Base-by-base conservation (phyloP, 1,284 basidiomycete genomes). In the Ustilago sp. region DNA sequence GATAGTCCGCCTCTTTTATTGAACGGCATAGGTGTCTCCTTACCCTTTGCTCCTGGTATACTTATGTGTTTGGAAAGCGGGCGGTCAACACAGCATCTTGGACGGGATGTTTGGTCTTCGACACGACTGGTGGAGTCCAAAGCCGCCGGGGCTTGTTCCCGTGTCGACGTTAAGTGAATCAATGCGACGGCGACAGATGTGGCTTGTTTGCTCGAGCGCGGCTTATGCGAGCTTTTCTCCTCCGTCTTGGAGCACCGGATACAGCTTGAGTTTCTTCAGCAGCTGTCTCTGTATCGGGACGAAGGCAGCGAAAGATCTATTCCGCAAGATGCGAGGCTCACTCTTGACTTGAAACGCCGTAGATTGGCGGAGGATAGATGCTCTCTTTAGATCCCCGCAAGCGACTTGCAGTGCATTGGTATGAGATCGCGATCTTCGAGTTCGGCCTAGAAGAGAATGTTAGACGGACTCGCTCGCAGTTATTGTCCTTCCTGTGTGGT, bases 1-100 rank as follows among this genome's bases (percentile, higher is more conserved):
- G 31, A 6, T 28, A n/a, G 31, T 9, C 31, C 32, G 45, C 34
- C 13, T 60, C 45, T 60, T 69, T 59, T 69, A 60, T 63, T 69
- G 50, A 48, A 58, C 48, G 34, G 4, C 28, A 32, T 36, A 34
- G 23, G 3, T 15, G 54, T 48, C 59, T 39, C 60, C 50, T 63
- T 58, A 23, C 60, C 31, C 15, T 45, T 23, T 19, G 6, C n/a
- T 45, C 45, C 9, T 39, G 15, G 47, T 8, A 34, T 34, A 59
- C 34, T 63, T 59, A 58, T 59, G 11, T 45, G 45, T 60, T 64
- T 51, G 57, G 63, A 59, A 58, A 58, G 63, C 47, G 36, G 8
- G 41, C 31, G 9, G 23, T 32, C 23, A 13, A 23, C 1, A 31
- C 19, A 31, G 12, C 48, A 19, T 39, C 28, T 17, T 28, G 34